A percentile compares a stretch with the other conserved stretches of the same genome.
These are phyloP conservation scores for Brassica cretica DNA, from an alignment of 345 rosid species.

Conservation along the genomic window DNA sequence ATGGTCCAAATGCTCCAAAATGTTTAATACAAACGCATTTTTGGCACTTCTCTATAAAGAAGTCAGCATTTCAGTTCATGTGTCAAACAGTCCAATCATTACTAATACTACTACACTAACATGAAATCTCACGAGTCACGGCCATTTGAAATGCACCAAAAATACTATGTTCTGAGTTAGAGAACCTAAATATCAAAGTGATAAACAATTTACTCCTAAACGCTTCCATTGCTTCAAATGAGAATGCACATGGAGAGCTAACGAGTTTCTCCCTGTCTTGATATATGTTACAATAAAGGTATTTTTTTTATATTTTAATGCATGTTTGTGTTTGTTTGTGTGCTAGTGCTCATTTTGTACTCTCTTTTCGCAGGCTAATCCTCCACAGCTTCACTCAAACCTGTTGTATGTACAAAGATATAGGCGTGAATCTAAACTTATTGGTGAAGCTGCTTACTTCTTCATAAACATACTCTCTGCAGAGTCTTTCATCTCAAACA, in stretches of 20 bases:
- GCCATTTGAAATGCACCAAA: too few relatives aligned
- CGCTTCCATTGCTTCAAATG: conserved; percentile 76
- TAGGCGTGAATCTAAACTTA: conserved; percentile 73
- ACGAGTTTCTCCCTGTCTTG: conserved; percentile 93
- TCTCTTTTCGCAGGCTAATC: conserved; percentile 71
- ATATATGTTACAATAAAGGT: conserved; percentile 92
- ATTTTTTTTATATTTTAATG: not conserved
- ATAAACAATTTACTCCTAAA: conserved; percentile 76
- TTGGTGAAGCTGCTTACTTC: conserved; percentile 77
- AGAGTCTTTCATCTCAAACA: conserved; percentile 77
- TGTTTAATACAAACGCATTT: too few relatives aligned
- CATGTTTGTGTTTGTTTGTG: not conserved
- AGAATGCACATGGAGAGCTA: conserved; percentile 93
- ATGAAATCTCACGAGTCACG: too few relatives aligned
- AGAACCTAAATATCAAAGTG: conserved; percentile 46
- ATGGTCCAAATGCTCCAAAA: not conserved
- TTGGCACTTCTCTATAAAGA: too few relatives aligned
- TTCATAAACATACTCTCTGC: conserved; percentile 87
- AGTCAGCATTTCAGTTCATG: too few relatives aligned
- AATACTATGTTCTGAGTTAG: too few relatives aligned
- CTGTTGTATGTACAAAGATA: conserved; percentile 79
- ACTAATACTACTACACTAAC: too few relatives aligned
- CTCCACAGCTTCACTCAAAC: conserved; percentile 86
- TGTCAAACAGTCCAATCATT: too few relatives aligned
- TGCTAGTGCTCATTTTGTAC: conserved; percentile 21